Base-by-base conservation (phyloP, 352 stramenopile genomes). In the Phytophthora hibernalis region DNA sequence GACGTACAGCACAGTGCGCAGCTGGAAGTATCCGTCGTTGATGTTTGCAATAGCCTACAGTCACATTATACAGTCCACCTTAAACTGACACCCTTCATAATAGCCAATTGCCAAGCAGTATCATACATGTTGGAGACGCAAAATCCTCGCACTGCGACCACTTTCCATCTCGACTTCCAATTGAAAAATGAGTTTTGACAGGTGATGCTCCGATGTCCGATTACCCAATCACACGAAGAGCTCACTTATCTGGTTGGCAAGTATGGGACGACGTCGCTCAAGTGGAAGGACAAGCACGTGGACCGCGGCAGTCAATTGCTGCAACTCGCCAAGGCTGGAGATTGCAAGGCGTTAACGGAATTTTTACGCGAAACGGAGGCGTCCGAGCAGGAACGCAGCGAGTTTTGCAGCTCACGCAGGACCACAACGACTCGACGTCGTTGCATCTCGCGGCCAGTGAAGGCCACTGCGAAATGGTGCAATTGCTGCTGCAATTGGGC, bases 1-100 rank as follows among this genome's bases (percentile, higher is more conserved):
- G n/a, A n/a, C 81, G 62, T 69, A 91, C 82, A 91, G 68, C 38
- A 89, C 82, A 11, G 80, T 89, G 54, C 82, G 82, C 30, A 91
- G 22, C 38, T 91, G 82, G 54, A 91, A 91, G 70, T 82, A 85
- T 26, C 82, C 82, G 72, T 91, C 82, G 59, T 71, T 55, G 9
- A 80, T 85, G 30, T 65, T 65, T 50, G 76, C 78, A 33, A 91
- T 87, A 5, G 79, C 79, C 82, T 91, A 38, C 24, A 55, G n/a
- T n/a, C n/a, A n/a, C n/a, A n/a, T n/a, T n/a, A n/a, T n/a, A n/a
- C n/a, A n/a, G 20, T 13, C 15, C 38, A 26, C 38, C 6, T 20
- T 24, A 43, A 20, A 8, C 9, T 45, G 18, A 20, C 18, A n/a
- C n/a, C 37, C 16, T 11, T 3, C 37, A 13, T 15, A 44, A 18